These are phyloP conservation scores for Plasmodium gaboni DNA, from an alignment of 169 alveolate species.

Conservation along the genomic window DNA sequence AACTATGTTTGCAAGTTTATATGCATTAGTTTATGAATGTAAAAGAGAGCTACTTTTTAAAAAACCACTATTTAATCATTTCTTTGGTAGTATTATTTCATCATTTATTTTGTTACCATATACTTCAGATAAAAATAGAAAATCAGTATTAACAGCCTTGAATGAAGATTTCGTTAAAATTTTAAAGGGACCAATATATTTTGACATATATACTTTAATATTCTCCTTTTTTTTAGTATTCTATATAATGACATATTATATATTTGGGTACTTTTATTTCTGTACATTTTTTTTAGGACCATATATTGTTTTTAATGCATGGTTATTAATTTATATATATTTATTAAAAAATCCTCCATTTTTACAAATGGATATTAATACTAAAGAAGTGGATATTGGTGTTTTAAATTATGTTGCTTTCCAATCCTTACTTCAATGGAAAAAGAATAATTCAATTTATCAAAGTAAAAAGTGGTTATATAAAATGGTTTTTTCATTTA, in stretches of 20 bases:
- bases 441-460: constrained; percentile 67
- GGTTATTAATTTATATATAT: constrained; percentile 62
- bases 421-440: constrained; percentile 70
- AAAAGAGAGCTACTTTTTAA: constrained; percentile 59
- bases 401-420: constrained; percentile 70
- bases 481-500: constrained; percentile 54
- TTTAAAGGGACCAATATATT: constrained; percentile 71
- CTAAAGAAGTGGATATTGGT: constrained; percentile 67
- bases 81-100: constrained; percentile 66
- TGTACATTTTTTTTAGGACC: constrained; percentile 55
- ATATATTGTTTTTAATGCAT: constrained; percentile 53
- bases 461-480: constrained; percentile 67
- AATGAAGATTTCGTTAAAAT: constrained; percentile 67
- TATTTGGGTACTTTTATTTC: constrained; percentile 61
- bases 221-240: constrained; percentile 41
- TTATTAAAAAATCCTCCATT: constrained; percentile 61
- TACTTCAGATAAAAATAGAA: constrained; percentile 51
- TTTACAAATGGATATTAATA: constrained; percentile 34
- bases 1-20: constrained; percentile 74
- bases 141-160: constrained; percentile 40
- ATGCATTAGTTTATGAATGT: constrained; percentile 64
- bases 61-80: constrained; percentile 28
- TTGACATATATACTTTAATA: constrained; percentile 51
- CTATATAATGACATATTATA: constrained; percentile 33
- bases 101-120: constrained; percentile 66